Evolutionary conservation across 768 basidiomycete species (phyloP).

Genomic region (Pulveroboletus frians): DNA sequence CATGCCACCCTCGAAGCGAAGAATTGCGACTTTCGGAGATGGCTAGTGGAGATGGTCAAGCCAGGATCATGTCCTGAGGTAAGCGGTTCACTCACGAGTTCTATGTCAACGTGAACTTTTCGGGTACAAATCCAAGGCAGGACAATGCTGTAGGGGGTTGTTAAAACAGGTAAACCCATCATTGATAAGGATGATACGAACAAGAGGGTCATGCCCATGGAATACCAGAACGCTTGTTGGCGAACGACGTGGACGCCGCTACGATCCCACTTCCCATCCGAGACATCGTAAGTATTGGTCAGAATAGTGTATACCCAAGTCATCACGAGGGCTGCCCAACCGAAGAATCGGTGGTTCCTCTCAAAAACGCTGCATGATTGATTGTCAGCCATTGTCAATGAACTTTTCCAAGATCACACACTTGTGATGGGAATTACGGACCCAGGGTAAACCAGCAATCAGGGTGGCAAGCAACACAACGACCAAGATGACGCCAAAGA

Average conservation of each 20-base stretch:
- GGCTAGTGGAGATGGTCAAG: constrained; percentile 41
- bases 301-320: constrained; percentile 67
- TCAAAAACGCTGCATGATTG: constrained; percentile 57
- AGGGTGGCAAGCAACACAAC: constrained; percentile 54
- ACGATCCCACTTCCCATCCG: constrained; percentile 52
- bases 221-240: constrained; percentile 78
- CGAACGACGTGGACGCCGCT: constrained; percentile 49
- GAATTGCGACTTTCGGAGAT: constrained; percentile 71
- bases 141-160: constrained; percentile 43
- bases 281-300: constrained; percentile 55
- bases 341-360: constrained; percentile 73
- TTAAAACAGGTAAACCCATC: background rate
- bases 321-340: constrained; percentile 58
- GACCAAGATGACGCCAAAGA: constrained; percentile 57
- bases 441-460: constrained; percentile 69
- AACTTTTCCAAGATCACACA: constrained; percentile 30
- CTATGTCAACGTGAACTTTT: constrained; percentile 68
- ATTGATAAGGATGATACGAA: constrained; percentile 31
- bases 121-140: constrained; percentile 75
- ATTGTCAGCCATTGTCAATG: background rate
- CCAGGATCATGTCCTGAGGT: background rate
- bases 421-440: constrained; percentile 80
- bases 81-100: constrained; percentile 47
- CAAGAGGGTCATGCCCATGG: constrained; percentile 69
- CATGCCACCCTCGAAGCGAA: constrained; percentile 80